Evolutionary conservation across 2,329 filamentous ascomycete species (phyloP), one percentile per base, ranked within the genome.

Genomic region (Neonectria coccinea): DNA sequence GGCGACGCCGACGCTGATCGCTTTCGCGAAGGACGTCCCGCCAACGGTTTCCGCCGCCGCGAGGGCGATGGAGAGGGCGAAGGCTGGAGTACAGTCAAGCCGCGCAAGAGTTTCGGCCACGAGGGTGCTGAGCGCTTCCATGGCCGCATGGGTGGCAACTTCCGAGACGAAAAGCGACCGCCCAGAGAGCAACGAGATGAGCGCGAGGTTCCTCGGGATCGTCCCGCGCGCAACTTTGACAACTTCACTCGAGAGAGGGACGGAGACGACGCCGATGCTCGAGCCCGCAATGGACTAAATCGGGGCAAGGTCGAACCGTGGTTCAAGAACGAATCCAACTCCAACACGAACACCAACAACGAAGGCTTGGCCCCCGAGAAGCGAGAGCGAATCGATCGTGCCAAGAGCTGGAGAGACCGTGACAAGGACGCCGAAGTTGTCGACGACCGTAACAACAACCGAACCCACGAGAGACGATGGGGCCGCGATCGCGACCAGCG

Each of bases 31-130:
- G 75, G 76, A 48, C 83, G 84, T 59, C 84, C 87, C 44, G 74
- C 75, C 44, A 80, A 77, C 66, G 82, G 79, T 48, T 79, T 86
- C 62, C 84, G 87, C 42, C 84, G 86, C 59, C 87, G 86, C 52
- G 86, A 86, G 36, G 82, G 79, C 50, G 88, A 89, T 42, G 83
- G 84, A 65, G 91, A 92, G 59, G 85, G 82, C 66, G 91, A 94
- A 59, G 90, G 91, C 55, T 93, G 91, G 92, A 92, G 87, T 70
- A 89, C 85, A 27, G 89, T 91, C 41, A 92, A 92, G 73, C 88
- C 90, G 27, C 88, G 91, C 69, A 92, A 91, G 82, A 93, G 89
- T 74, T 89, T 92, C 74, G 89, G 90, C 18, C 84, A 88, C 59
- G 90, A 92, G 65, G 90, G 91, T 44, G 89, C 90, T 66, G 90